Percentiles rank a stretch among this genome's conserved stretches.
phyloP scores from a whole-genome alignment of 768 basidiomycete genomes.

The Hygrophorus pudorinus region DNA sequence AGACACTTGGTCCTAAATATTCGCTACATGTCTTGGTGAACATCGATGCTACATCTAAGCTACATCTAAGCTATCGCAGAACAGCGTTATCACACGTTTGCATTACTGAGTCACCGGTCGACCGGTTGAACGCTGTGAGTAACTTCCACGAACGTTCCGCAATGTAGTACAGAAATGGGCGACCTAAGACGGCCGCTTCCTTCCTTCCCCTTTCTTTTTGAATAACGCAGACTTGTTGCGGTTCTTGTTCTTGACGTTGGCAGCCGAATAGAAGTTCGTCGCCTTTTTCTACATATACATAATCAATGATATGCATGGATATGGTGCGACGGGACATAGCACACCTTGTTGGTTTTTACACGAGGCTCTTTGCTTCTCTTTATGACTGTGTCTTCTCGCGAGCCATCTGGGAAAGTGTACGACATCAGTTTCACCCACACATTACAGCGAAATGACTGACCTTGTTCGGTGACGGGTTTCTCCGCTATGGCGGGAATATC shows the following conservation, averaged over 20 bases:
- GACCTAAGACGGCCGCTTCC: slow-evolving; percentile 17
- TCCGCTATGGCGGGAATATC: slow-evolving; percentile 12
- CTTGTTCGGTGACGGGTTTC: slow-evolving; percentile 8
- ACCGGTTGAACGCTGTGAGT: no score
- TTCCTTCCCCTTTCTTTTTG: slow-evolving; percentile 35
- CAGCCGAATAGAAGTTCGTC: slow-evolving; percentile 76
- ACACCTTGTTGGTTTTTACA: slow-evolving; percentile 90
- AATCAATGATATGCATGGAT: slow-evolving; percentile 1
- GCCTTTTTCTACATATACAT: slow-evolving; percentile 57
- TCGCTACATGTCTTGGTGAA: no score
- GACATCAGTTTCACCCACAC: slow-evolving; percentile 7
- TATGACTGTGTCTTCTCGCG: slow-evolving; percentile 24
- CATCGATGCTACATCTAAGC: no score
- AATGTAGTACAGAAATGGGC: slow-evolving; percentile 1
- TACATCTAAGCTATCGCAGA: no score
- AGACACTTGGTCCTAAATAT: no score
- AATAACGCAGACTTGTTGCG: slow-evolving; percentile 53
- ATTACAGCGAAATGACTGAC: slow-evolving; percentile 6
- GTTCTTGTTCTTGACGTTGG: slow-evolving; percentile 86
- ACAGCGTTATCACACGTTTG: no score
- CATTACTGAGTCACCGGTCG: no score
- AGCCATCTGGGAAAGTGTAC: slow-evolving; percentile 19
- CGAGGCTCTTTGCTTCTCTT: slow-evolving; percentile 51
- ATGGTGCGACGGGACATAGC: neutral
- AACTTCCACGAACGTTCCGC: no score